Evolutionary conservation across 352 stramenopile species (phyloP), one percentile per base, ranked within the genome.

Genomic region (Pythium aristosporum): DNA sequence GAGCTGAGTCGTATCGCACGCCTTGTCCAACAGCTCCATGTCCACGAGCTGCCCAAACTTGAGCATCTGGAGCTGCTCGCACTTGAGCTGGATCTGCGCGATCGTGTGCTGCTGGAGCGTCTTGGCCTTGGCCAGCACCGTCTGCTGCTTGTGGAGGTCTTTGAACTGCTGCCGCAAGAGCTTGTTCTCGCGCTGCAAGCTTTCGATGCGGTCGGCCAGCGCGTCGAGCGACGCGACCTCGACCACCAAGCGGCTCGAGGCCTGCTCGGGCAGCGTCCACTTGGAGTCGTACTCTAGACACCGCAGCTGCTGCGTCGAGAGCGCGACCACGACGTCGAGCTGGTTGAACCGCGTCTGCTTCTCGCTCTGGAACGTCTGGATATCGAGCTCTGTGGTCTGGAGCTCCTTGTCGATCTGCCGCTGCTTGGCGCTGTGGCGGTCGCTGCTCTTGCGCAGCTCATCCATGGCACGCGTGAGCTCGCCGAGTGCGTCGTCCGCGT

Each of bases 331-430:
- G n/a, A 96, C 79, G 34, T 95, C 82, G 10, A 97, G 65, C 59
- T 96, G 76, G 50, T 96, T 97, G 68, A 95, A 94, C n/a, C 82
- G 81, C 59, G 69, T 79, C 75, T 98, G 94, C 72, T 98, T 98
- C 67, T 98, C 91, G 50, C 83, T 92, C 68, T 98, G 92, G 67
- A 98, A 98, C 25, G 80, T 73, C 66, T 92, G 87, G 36, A 98
- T 96, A 54, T 98, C 92, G 41, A 80, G 75, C 56, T 94, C 85
- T 4, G 88, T 97, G 16, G 76, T 77, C 39, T 91, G 80, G 1
- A 97, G 72, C 50, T 98, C 92, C 74, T 98, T 98, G 70, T 97
- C 89, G 47, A 98, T 96, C 53, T 96, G 71, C 13, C 85, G 84
- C 68, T 92, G 91, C 57, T 94, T 95, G 57, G 74, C 73, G 13